Evolutionary conservation across 208 protist species (phyloP).

Genomic region (Acanthamoeba culbertsoni): DNA sequence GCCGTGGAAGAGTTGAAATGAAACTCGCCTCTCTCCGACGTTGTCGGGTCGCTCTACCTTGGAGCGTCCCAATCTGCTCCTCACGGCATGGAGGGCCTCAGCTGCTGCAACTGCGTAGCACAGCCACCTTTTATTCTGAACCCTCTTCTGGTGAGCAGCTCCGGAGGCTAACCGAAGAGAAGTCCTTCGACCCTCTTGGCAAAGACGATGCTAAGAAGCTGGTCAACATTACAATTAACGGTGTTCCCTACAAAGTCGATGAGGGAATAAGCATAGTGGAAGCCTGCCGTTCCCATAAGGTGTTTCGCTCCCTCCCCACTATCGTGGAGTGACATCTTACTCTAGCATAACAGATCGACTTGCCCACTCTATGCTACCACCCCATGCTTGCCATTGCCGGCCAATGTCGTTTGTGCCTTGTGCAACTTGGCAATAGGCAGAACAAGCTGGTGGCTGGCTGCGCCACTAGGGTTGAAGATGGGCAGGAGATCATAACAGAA

Average conservation of each 20-base stretch:
- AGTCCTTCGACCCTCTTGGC: not conserved
- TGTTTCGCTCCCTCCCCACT: not conserved
- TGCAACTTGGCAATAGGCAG: not conserved
- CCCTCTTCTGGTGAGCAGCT: not conserved
- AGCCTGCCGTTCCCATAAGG: not conserved
- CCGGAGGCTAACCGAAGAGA: not conserved
- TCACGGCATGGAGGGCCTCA: too few species aligned
- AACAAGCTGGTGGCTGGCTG: conserved; percentile 4
- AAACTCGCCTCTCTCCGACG: too few species aligned
- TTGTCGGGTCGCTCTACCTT: not conserved
- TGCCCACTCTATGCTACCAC: conserved; percentile 72
- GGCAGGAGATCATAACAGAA: conserved; percentile 2
- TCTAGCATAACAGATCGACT: not conserved
- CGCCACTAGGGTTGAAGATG: not conserved
- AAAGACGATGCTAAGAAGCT: not conserved
- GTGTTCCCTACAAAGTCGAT: not conserved
- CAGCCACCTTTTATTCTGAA: not conserved
- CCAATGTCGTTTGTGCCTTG: not conserved
- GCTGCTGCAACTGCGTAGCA: too few species aligned
- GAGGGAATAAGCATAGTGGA: not conserved
- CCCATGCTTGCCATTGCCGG: not conserved
- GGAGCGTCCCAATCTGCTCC: too few species aligned
- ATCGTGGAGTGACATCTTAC: too few species aligned
- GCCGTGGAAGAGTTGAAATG: too few species aligned
- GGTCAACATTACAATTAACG: conserved; percentile 1